Conservation (phyloP, 139 green algal genomes). For the Auxenochlorella pyrenoidosa region DNA sequence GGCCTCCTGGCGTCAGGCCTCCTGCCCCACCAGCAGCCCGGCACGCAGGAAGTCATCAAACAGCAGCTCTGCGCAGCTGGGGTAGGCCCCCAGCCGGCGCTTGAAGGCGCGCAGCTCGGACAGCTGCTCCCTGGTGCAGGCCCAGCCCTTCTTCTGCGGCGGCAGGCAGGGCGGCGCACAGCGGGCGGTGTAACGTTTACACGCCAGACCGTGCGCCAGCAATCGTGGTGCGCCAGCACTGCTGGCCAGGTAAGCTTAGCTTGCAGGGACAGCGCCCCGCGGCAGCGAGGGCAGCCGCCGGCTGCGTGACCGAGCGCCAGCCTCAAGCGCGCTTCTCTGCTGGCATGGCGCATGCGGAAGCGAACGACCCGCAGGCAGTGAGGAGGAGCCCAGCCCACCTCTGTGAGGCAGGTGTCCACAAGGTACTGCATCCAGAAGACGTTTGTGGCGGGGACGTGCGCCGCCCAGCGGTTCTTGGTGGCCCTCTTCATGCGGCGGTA, state of each 20-base stretch:
- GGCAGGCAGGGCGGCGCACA: too few species aligned
- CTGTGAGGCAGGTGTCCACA: constrained; percentile 77
- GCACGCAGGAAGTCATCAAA: constrained; percentile 78
- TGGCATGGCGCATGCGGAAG: too few species aligned
- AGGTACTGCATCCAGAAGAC: constrained; percentile 95
- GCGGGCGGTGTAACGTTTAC: too few species aligned
- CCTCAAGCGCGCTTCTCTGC: too few species aligned
- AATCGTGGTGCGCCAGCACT: too few species aligned
- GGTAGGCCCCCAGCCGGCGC: constrained; percentile 59
- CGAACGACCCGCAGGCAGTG: too few species aligned
- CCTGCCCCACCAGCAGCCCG: neutral
- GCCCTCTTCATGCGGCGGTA: constrained; percentile 88
- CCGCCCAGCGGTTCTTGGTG: constrained; percentile 74
- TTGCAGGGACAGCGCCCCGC: too few species aligned
- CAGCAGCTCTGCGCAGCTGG: constrained; percentile 62
- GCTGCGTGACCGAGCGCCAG: too few species aligned
- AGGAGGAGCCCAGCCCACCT: too few species aligned
- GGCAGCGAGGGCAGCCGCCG: too few species aligned
- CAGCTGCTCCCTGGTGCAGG: constrained; percentile 39
- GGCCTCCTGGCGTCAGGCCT: neutral
- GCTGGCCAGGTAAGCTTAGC: too few species aligned
- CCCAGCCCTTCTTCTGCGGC: constrained; percentile 31
- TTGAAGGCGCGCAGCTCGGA: constrained; percentile 60
- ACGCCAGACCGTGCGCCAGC: too few species aligned
- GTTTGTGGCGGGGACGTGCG: constrained; percentile 84